Base-by-base conservation (phyloP, 1,284 basidiomycete species). In the Trametes pubescens region DNA sequence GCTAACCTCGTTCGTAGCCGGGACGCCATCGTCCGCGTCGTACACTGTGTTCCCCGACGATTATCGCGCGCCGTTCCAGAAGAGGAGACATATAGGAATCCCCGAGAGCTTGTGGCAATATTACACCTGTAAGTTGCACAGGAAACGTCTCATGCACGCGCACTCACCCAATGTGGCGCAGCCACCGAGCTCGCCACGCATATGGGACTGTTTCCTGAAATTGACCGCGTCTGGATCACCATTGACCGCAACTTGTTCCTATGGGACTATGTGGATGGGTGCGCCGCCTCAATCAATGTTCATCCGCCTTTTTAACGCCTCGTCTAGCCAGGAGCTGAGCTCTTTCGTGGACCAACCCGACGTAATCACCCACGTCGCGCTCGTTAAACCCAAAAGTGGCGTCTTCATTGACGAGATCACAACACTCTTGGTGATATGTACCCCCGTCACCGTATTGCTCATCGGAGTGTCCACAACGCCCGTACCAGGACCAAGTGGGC, bases 221-320 rank as follows among this genome's bases (percentile, higher is more conserved):
- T 99, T 67, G 94, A 95, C 70, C 86, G 96, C 55, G 96, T 94
- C 0, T 99, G 96, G 95, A 93, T 99, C 70, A 91, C 94, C 11
- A 92, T 99, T 66, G 95, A 98, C 80, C 91, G 97, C 77, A 93
- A 94, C 72, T 83, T 99, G 46, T 95, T 98, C 74, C 81, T 99
- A 32, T 99, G 98, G 98, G 95, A 99, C 78, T 99, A 99, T 77
- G 81, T 90, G 55, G 94, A 98, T 73, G 94, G 94, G 91, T 95
- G 72, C 66, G 88, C 82, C 37, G 18, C 14, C n/a, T 54, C 32
- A 3, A 24, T 14, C 35, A 21, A 0, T 8, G 29, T 53, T 16
- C 37, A 24, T 11, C 10, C 44, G 16, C 14, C 9, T 64, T 34
- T 29, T 24, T 22, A 37, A 48, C 21, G 24, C 2, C 24, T 43